Evolutionary conservation across 2,329 filamentous ascomycete genomes (phyloP), one percentile per base, ranked within the genome.

Genomic region (Arthrobotrys sphaeroides): DNA sequence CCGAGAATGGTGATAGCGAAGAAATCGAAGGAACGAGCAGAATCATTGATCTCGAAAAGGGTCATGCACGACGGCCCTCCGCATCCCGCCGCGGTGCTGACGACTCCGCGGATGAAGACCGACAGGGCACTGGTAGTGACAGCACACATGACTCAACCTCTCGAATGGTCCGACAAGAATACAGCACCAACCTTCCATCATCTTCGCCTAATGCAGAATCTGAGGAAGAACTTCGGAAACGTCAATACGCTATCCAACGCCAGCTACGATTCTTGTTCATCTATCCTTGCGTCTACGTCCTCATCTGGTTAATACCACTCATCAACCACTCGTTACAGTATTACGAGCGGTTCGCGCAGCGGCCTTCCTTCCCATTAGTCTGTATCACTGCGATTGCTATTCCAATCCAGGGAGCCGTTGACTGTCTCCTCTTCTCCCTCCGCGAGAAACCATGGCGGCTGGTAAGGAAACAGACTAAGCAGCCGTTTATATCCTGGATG

Each of bases 261-360:
- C 90, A 93, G 79, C 85, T 93, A 1, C 87, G 90, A 31, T 86
- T 90, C 28, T 85, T 93, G 16, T 92, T 94, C 82, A 88, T 93
- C 53, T 94, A 94, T 81, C 91, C 91, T 0, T 81, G 90, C 16
- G 86, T 91, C 2, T 94, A 94, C 81, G 85, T 91, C 18, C 82
- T 88, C 3, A 87, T 92, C 78, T 94, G 91, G 91, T 82, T 90
- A 2, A 83, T 91, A 5, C 91, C 91, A 0, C 91, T 93, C 78
- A 83, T 89, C 1, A 85, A 85, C 1, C 90, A 93, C 80, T 84
- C 88, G 57, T 82, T 89, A 57, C 85, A 85, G 62, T 91, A 89
- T 82, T 84, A 85, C 77, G 84, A 88, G 55, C 80, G 83, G 57
- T 87, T 84, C 65, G 86, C 84, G 5, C 77, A 81, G 13, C 81